A percentile compares a stretch with the other conserved stretches of the same genome.
These are phyloP conservation scores for Orbilia quercus DNA, from an alignment of 2,329 filamentous ascomycete genomes.

Conservation along the genomic window DNA sequence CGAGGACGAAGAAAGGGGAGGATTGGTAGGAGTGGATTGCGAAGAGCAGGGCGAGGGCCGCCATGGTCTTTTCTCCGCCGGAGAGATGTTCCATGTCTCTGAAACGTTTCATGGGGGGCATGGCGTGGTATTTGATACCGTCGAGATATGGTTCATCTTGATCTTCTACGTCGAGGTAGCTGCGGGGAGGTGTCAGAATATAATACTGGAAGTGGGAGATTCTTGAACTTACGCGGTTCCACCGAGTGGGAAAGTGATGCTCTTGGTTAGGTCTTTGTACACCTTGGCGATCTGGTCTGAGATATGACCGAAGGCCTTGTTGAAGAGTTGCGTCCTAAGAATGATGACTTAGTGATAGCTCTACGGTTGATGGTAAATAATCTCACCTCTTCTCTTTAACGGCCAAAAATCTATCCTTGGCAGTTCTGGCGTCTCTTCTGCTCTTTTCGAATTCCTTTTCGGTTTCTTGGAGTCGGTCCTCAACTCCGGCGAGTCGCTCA, in stretches of 20 bases:
- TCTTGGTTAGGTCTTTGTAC: conserved; percentile 94
- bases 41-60: conserved; percentile 92
- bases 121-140: conserved; percentile 97
- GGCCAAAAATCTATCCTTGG: conserved; percentile 83
- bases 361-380: neutral
- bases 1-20: conserved; percentile 95
- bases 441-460: conserved; percentile 91
- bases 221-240: conserved; percentile 71
- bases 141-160: conserved; percentile 95
- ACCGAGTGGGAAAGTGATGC: conserved; percentile 89
- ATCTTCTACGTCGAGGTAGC: conserved; percentile 92
- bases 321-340: conserved; percentile 80
- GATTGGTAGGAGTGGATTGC: conserved; percentile 97
- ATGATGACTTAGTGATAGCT: conserved; percentile 1
- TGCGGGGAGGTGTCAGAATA: conserved; percentile 57
- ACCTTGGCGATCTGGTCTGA: conserved; percentile 92
- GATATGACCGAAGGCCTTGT: conserved; percentile 93
- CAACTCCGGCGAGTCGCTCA: conserved; percentile 87
- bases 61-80: conserved; percentile 98
- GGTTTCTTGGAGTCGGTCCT: conserved; percentile 81
- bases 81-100: conserved; percentile 98
- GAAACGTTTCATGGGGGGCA: conserved; percentile 98
- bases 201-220: neutral
- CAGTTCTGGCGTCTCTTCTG: conserved; percentile 76
- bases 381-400: conserved; percentile 77